Evolutionary conservation across 306 rosid genomes (phyloP), one percentile per base, ranked within the genome.

Genomic region (Elaeagnus macrophylla): DNA sequence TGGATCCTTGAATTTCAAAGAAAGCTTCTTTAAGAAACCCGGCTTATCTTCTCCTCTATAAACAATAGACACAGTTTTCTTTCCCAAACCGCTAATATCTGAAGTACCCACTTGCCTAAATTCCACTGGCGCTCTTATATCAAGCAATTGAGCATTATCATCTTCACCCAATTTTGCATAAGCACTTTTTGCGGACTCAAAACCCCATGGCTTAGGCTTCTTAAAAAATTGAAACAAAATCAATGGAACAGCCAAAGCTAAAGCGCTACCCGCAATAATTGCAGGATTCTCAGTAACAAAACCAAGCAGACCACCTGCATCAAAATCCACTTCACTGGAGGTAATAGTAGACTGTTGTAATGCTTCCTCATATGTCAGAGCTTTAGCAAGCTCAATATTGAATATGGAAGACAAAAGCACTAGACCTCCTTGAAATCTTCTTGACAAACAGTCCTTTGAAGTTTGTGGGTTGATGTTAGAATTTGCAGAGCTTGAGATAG

Each of bases 301-400:
- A 35, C 65, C 55, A 11, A 87, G 60, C 69, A 68, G 56, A 46
- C 73, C 79, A 71, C 37, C 76, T 57, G 62, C 57, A 63, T 86
- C 91, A 48, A 76, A 61, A 50, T 76, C 86, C 53, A 68, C 85
- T 47, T 68, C 47, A 63, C 48, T 14, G 12, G 75, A 66, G 51
- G 43, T 10, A 40, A 54, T 67, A 55, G 63, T 51, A 51, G 77
- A 44, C 62, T 77, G 79, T 17, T 44, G 66, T 50, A 93, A 46
- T 47, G 84, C 95, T 48, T 93, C 99, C 11, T 91, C 99, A 63
- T 93, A 82, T 5, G 99, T 73, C 46, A 84, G 16, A 70, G 99
- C 96, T 39, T 51, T 59, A 5, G 89, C 93, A 69, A 75, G 6
- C 57, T 79, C 89, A 44, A 79, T 41, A 67, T 54, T 80, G 39